Base-by-base conservation (phyloP, 306 rosid species). In the Sicyos baderoa region DNA sequence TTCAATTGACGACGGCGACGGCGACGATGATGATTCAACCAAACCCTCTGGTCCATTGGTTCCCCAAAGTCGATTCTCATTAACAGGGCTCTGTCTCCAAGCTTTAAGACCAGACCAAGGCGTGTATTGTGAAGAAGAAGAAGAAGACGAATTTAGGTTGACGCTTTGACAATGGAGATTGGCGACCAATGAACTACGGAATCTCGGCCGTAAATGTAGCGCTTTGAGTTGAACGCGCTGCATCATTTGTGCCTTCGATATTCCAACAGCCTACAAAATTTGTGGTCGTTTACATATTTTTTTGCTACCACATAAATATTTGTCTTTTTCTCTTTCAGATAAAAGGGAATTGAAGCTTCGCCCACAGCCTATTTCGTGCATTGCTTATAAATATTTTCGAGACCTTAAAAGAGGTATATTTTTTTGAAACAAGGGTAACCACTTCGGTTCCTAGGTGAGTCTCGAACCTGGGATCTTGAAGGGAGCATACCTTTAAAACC, bases 1-100 rank as follows among this genome's bases (percentile, higher is more conserved):
- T 2, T 25, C 75, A 3, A 80, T 74, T 29, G 35, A 29, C 35
- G 35, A 29, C 35, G 35, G 4, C 29, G 2, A 25, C 1, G 29
- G 4, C 5, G 67, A 35, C 8, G 42, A 49, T 16, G 67, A 49
- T 17, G 82, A 52, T 40, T 48, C 72, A 6, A 63, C 49, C 51
- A 53, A 73, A 25, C 81, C 74, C 71, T 83, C 72, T 0, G 98
- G 97, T 45, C 87, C 94, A 7, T 76, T 68, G 70, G 76, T 77
- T 54, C 98, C 97, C 98, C 97, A 93, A 6, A 19, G 42, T 25
- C 97, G 91, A 71, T 85, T 74, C 77, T 85, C 77, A 56, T 85
- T 83, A 69, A 89, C 78, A 48, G 94, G 82, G 75, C 63, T 81
- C 15, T 70, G 79, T 53, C 96, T 84, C 98, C 98, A 93, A 17